A percentile compares a stretch with the other conserved stretches of the same genome.
phyloP scores from a whole-genome alignment of 2,329 filamentous ascomycete genomes.

The Whalleya microplaca region DNA sequence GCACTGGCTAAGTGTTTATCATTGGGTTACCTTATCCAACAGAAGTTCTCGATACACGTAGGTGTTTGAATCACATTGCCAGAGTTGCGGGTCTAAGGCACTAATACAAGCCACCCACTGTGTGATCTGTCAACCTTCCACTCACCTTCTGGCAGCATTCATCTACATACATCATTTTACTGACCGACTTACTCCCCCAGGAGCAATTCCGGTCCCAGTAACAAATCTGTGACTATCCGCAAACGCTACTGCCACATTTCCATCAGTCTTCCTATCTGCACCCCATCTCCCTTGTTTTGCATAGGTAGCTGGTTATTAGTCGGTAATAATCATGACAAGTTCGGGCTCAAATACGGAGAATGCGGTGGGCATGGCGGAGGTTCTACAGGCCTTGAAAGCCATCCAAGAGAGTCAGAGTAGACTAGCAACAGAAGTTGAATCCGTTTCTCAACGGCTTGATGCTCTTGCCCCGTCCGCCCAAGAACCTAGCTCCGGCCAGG shows the following conservation, averaged over 20 bases:
- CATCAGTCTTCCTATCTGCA: constrained; percentile 32
- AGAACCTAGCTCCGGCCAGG: constrained; percentile 21
- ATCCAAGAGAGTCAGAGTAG: constrained; percentile 37
- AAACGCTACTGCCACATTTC: neutral
- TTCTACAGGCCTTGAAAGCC: constrained; percentile 33
- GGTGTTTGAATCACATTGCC: neutral
- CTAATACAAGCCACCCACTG: neutral
- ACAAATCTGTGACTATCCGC: neutral
- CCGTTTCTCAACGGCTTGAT: constrained; percentile 36
- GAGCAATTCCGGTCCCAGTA: neutral
- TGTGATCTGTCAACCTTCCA: neutral
- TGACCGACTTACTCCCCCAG: neutral
- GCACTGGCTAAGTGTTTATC: neutral
- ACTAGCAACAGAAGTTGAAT: constrained; percentile 33
- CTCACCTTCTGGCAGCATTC: neutral
- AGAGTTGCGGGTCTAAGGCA: neutral
- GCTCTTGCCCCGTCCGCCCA: constrained; percentile 27
- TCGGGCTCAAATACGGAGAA: constrained; percentile 24
- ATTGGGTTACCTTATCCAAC: neutral
- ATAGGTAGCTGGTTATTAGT: constrained; percentile 1
- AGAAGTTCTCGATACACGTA: no score
- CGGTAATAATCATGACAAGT: constrained; percentile 30
- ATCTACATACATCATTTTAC: neutral
- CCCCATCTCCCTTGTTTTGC: constrained; percentile 5
- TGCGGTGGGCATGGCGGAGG: constrained; percentile 31